These are phyloP conservation scores for Didymosphaeria variabile DNA, from an alignment of 2,329 filamentous ascomycete genomes.

Conservation along the genomic window DNA sequence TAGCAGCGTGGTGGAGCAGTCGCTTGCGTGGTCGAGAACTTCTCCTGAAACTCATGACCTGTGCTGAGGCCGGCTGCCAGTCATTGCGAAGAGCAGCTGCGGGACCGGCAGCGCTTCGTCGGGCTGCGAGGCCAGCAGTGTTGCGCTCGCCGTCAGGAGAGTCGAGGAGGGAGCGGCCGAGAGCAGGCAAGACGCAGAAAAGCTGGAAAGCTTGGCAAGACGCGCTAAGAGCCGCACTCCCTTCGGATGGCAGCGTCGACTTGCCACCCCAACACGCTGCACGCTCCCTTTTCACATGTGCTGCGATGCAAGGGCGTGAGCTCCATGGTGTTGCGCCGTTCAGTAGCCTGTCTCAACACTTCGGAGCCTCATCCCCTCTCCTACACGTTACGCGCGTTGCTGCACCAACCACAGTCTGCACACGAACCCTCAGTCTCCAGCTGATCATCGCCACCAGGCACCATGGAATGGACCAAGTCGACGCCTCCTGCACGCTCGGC, in stretches of 20 bases:
- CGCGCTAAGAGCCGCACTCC: constrained; percentile 4
- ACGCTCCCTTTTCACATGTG: background rate
- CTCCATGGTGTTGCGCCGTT: background rate
- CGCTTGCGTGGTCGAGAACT: constrained; percentile 8
- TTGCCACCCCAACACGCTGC: background rate
- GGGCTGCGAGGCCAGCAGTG: constrained; percentile 5
- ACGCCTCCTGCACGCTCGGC: constrained; percentile 1
- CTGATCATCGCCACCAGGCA: constrained; percentile 5
- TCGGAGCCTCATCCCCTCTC: background rate
- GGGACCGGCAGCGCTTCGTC: background rate
- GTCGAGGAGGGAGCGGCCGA: background rate
- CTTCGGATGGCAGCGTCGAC: constrained; percentile 9
- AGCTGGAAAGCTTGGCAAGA: constrained; percentile 19
- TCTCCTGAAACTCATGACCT: constrained; percentile 1
- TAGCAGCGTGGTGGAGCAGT: constrained; percentile 15
- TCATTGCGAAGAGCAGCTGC: constrained; percentile 1
- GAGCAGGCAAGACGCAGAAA: constrained; percentile 15
- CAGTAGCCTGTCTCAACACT: background rate
- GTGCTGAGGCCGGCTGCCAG: constrained; percentile 7
- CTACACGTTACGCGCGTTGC: background rate
- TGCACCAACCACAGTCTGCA: background rate
- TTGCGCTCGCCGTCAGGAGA: background rate
- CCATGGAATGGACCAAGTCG: background rate
- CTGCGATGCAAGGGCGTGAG: too few species aligned
- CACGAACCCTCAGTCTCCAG: background rate